phyloP scores from a whole-genome alignment of 2,329 filamentous ascomycete genomes.

The Drechslerella dactyloides region DNA sequence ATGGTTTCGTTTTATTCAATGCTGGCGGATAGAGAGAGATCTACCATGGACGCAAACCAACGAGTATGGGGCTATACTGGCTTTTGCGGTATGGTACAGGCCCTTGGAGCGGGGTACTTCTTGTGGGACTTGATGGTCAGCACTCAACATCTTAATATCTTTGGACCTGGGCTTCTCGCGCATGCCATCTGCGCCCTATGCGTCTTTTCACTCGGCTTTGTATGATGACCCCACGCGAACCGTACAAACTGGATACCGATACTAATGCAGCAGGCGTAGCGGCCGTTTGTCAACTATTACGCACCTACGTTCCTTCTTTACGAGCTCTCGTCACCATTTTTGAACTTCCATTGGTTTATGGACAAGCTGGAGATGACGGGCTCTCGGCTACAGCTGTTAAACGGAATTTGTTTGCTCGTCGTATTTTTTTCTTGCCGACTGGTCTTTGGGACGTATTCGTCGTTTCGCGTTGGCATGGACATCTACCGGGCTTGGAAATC shows the following conservation, averaged over 20 bases:
- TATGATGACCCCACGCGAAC: slow-evolving; percentile 62
- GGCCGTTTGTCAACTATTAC: slow-evolving; percentile 85
- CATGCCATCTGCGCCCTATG: slow-evolving; percentile 76
- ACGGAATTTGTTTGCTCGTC: slow-evolving; percentile 73
- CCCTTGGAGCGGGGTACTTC: slow-evolving; percentile 80
- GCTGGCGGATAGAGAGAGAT: slow-evolving; percentile 70
- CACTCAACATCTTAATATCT: slow-evolving; percentile 70
- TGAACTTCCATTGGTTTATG: slow-evolving; percentile 91
- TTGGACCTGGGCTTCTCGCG: slow-evolving; percentile 76
- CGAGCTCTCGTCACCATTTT: slow-evolving; percentile 82
- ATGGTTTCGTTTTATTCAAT: slow-evolving; percentile 76
- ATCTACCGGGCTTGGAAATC: slow-evolving; percentile 68
- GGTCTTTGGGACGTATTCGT: slow-evolving; percentile 77
- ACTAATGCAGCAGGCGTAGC: slow-evolving; percentile 61
- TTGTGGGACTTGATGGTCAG: slow-evolving; percentile 80
- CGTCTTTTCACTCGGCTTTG: slow-evolving; percentile 80
- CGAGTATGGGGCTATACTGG: slow-evolving; percentile 80
- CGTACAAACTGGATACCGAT: slow-evolving; percentile 9
- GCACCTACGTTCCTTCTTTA: slow-evolving; percentile 81
- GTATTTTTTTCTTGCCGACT: slow-evolving; percentile 80
- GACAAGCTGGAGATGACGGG: slow-evolving; percentile 85
- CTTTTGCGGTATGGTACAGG: slow-evolving; percentile 73
- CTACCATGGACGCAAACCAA: slow-evolving; percentile 68
- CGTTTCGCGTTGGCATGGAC: slow-evolving; percentile 72
- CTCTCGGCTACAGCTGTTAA: slow-evolving; percentile 74